Evolutionary conservation across 164 flowering plant species (phyloP).

Genomic region (Umbilicus rupestris): DNA sequence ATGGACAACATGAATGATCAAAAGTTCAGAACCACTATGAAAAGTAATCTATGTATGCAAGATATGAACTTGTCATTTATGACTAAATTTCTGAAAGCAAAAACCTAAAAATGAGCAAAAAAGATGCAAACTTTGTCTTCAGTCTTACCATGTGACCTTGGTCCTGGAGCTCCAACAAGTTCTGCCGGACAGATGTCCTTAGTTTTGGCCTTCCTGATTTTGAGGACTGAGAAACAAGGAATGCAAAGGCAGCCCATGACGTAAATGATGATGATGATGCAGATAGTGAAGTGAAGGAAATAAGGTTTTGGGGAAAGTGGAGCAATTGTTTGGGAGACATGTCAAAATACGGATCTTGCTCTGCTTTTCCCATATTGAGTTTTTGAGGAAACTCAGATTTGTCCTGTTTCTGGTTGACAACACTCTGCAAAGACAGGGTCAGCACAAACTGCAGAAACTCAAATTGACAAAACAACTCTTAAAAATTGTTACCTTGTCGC

Average conservation of each 20-base stretch:
- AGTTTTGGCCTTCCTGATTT: neutral
- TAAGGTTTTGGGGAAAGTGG: neutral
- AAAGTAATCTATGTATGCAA: too few species aligned
- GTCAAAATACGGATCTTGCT: neutral
- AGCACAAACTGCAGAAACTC: neutral
- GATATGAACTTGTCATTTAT: too few species aligned
- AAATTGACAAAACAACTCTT: neutral
- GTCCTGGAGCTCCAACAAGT: neutral
- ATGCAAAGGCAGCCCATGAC: neutral
- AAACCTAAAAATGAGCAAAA: too few species aligned
- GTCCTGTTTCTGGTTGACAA: neutral
- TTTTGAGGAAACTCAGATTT: neutral
- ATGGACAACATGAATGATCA: too few species aligned
- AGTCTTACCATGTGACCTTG: neutral
- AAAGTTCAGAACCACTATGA: too few species aligned
- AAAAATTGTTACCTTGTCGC: neutral
- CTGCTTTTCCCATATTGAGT: neutral
- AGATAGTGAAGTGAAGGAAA: neutral
- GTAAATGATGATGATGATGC: neutral
- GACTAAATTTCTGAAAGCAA: too few species aligned
- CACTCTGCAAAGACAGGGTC: neutral
- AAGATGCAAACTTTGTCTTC: too few species aligned
- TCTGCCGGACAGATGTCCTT: neutral
- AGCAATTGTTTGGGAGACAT: conserved; percentile 1
- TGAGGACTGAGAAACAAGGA: conserved; percentile 2